Evolutionary conservation across 331 rosid genomes (phyloP).

Genomic region (Erythrophleum ivorense): DNA sequence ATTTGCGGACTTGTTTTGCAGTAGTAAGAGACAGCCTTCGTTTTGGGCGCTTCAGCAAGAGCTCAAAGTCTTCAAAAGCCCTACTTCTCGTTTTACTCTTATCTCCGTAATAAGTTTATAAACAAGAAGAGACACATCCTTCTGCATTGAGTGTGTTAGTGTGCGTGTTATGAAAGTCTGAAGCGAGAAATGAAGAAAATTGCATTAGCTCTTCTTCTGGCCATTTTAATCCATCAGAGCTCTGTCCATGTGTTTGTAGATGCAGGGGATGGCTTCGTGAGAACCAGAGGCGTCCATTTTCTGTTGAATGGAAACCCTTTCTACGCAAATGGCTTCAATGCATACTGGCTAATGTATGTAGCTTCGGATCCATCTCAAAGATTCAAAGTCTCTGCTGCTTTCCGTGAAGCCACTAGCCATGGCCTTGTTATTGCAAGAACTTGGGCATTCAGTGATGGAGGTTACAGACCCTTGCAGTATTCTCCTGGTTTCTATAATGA

Average conservation of each 20-base stretch:
- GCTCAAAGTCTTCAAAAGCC: constrained; percentile 29
- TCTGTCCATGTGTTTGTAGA: constrained; percentile 48
- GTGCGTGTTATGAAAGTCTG: constrained; percentile 9
- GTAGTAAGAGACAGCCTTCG: constrained; percentile 40
- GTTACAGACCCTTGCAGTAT: constrained; percentile 79
- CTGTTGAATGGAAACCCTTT: constrained; percentile 75
- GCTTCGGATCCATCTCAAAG: constrained; percentile 92
- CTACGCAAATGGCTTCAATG: constrained; percentile 95
- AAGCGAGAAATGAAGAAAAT: constrained; percentile 64
- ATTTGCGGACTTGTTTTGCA: constrained; percentile 1
- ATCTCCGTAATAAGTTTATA: constrained; percentile 33
- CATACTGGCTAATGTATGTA: constrained; percentile 87
- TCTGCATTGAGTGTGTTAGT: background rate
- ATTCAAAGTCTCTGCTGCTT: constrained; percentile 68
- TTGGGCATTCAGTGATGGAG: constrained; percentile 99
- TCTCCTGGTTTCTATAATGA: constrained; percentile 92
- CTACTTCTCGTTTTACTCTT: constrained; percentile 32
- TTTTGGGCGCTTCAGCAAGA: background rate
- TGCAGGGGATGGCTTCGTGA: constrained; percentile 74
- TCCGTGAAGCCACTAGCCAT: constrained; percentile 69
- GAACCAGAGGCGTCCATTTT: constrained; percentile 78
- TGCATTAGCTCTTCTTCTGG: constrained; percentile 49
- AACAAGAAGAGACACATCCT: constrained; percentile 34
- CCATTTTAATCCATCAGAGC: constrained; percentile 51
- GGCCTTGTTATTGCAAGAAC: constrained; percentile 92